These are phyloP conservation scores for Colletotrichum trifolii DNA, from an alignment of 2,329 filamentous ascomycete genomes.

Conservation along the genomic window DNA sequence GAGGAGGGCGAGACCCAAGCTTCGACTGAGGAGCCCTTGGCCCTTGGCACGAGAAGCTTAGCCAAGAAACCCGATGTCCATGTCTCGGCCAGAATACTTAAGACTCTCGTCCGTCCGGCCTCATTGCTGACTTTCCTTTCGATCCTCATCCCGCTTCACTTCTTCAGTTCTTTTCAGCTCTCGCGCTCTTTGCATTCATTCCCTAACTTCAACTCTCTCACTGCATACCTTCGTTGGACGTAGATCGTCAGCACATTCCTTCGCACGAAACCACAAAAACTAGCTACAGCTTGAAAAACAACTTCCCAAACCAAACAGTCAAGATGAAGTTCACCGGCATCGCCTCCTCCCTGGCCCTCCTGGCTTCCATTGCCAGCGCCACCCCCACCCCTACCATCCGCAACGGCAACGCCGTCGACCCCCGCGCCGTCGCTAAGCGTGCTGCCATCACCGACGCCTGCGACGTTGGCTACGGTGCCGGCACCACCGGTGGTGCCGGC, in stretches of 20 bases:
- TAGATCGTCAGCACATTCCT: slow-evolving; percentile 35
- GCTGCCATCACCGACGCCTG: slow-evolving; percentile 50
- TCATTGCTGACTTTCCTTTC: neutral
- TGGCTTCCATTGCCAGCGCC: slow-evolving; percentile 45
- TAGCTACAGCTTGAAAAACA: slow-evolving; percentile 2
- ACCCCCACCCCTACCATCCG: slow-evolving; percentile 45
- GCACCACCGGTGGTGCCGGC: slow-evolving; percentile 63
- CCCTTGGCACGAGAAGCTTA: slow-evolving; percentile 31
- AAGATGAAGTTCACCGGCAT: slow-evolving; percentile 48
- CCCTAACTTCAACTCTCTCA: slow-evolving; percentile 16
- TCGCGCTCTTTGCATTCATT: slow-evolving; percentile 33
- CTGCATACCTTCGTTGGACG: slow-evolving; percentile 34
- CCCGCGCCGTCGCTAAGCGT: slow-evolving; percentile 43
- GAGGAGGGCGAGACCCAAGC: slow-evolving; percentile 4
- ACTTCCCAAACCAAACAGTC: slow-evolving; percentile 8
- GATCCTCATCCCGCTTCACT: slow-evolving; percentile 34
- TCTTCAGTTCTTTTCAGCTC: slow-evolving; percentile 29
- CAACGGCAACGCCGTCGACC: slow-evolving; percentile 40
- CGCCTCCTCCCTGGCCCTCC: slow-evolving; percentile 42
- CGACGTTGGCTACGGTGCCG: slow-evolving; percentile 49
- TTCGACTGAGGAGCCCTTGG: slow-evolving; percentile 25
- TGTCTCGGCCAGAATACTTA: slow-evolving; percentile 22
- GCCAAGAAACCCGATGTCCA: slow-evolving; percentile 21
- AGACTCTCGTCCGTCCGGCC: slow-evolving; percentile 7
- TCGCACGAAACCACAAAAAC: slow-evolving; percentile 12